Base-by-base conservation (phyloP, 306 rosid genomes). In the Trifolium pratense region DNA sequence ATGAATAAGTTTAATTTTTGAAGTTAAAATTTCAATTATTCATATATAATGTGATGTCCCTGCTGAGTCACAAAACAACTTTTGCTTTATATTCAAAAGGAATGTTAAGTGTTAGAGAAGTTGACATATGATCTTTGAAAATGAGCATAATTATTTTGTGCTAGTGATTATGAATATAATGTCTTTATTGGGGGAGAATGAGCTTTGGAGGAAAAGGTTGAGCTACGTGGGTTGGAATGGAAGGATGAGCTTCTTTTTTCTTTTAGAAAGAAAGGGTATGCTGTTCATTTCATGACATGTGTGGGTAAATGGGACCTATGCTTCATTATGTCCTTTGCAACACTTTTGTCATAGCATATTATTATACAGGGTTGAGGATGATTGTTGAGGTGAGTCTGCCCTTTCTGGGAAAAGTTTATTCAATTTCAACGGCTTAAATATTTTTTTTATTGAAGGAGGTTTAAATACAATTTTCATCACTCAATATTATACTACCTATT, bases 171-270 rank as follows among this genome's bases (percentile, higher is more conserved):
- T 21, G 25, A 21, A 21, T 21, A 21, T 21, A 21, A 21, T 21
- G 25, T 21, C 2, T 21, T 21, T 21, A 21, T 21, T 21, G 64
- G 49, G 49, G 68, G 29, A 37, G 49, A 36, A 17, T 13, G 40
- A 63, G 31, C 37, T 63, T 63, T 21, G 16, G 12, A 20, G 63
- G 11, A 63, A 74, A 48, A 48, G 21, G 58, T 31, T 16, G 36
- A 6, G 71, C 23, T 74, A 70, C 72, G 68, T 68, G 52, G 53
- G 39, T 60, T 60, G 67, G 71, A 59, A 79, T 31, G 34, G 34
- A 31, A 3, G 18, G 66, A 66, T 58, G 59, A 36, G 52, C 1
- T 4, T 51, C 5, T 45, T 40, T 45, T 58, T 68, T 74, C 59
- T 66, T 26, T 26, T 16, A 10, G 43, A 58, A 73, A 66, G 36